Percentiles rank a stretch among this genome's conserved stretches.
Conservation (phyloP, 164 flowering plant genomes). For the Tetracentron sinense region DNA sequence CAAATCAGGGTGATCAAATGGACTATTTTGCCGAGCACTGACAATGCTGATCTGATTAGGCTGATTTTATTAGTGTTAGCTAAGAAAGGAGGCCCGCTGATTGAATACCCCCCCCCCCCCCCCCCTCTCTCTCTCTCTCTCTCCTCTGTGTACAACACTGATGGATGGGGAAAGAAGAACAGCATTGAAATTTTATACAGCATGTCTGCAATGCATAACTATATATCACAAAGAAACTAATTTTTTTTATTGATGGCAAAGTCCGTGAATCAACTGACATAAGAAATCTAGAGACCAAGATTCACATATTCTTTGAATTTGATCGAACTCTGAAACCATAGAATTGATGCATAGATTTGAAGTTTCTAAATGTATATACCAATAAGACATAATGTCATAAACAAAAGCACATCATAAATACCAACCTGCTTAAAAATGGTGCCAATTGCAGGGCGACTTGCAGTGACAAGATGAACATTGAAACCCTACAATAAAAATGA, state of each 20-base stretch:
- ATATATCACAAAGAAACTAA: too few species aligned
- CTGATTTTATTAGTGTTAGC: too few species aligned
- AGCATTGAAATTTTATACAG: too few species aligned
- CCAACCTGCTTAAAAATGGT: slow-evolving; percentile 95
- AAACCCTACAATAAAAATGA: slow-evolving; percentile 63
- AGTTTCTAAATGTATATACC: not conserved
- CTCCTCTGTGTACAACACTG: too few species aligned
- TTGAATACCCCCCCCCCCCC: not conserved
- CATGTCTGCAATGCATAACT: too few species aligned
- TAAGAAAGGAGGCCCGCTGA: too few species aligned
- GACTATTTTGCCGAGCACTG: too few species aligned
- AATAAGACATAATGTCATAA: not conserved
- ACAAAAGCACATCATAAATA: slow-evolving; percentile 5
- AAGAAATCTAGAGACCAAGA: not conserved
- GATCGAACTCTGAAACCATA: not conserved
- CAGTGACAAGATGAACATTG: slow-evolving; percentile 86
- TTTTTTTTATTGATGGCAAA: not conserved
- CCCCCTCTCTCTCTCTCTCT: too few species aligned
- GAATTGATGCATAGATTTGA: not conserved
- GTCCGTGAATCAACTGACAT: not conserved
- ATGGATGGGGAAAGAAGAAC: too few species aligned
- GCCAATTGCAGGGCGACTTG: slow-evolving; percentile 88
- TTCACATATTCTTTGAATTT: not conserved
- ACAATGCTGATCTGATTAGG: too few species aligned
- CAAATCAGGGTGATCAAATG: not conserved